A percentile compares a stretch with the other conserved stretches of the same genome.
Conservation (phyloP, 2,329 filamentous ascomycete species). For the Penicillium sp. region DNA sequence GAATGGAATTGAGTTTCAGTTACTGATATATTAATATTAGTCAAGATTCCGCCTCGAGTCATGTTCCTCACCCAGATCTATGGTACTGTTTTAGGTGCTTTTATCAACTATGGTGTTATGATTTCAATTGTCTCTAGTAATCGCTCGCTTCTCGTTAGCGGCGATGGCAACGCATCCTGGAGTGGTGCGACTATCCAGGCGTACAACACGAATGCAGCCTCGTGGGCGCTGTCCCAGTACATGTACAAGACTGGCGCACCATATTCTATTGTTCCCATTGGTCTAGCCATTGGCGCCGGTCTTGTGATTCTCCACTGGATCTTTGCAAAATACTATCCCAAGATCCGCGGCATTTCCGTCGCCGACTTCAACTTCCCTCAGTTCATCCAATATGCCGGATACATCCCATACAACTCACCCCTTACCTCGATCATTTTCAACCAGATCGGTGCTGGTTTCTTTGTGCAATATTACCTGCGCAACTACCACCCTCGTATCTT, state of each 20-base stretch:
- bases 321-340: conserved; percentile 31
- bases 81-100: conserved; percentile 12
- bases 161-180: conserved; percentile 14
- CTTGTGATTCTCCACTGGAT: conserved; percentile 9
- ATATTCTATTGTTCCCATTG: conserved; percentile 13
- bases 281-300: conserved; percentile 11
- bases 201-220: conserved; percentile 14
- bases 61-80: conserved; percentile 16
- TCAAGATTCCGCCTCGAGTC: conserved; percentile 15
- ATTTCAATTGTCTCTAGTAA: conserved; percentile 10
- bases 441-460: conserved; percentile 42
- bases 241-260: conserved; percentile 10
- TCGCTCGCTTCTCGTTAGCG: conserved; percentile 1
- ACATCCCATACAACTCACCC: conserved; percentile 52
- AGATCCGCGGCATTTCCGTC: conserved; percentile 40
- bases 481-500: conserved; percentile 52
- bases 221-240: conserved; percentile 15
- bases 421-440: conserved; percentile 55
- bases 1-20: too few species aligned
- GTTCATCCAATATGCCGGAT: conserved; percentile 54
- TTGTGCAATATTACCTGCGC: conserved; percentile 50
- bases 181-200: conserved; percentile 12
- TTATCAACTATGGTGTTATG: conserved; percentile 15
- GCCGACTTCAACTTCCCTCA: conserved; percentile 51
- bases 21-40: conserved; percentile 3